Evolutionary conservation across 2,329 filamentous ascomycete species (phyloP).

Genomic region (Phialemoniopsis sp.): DNA sequence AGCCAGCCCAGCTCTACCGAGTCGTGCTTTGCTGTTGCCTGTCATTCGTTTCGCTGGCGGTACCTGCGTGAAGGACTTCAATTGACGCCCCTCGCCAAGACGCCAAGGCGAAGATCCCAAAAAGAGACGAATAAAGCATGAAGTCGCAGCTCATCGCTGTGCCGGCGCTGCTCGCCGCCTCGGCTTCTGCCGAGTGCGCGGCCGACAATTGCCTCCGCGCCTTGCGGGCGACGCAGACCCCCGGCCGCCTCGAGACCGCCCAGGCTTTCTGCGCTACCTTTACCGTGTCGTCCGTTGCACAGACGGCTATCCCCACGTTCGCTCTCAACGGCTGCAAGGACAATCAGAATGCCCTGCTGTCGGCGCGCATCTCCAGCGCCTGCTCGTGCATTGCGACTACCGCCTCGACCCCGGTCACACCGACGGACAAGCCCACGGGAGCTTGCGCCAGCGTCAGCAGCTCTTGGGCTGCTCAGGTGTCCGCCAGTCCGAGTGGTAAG

Average conservation of each 20-base stretch:
- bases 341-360: constrained; percentile 11
- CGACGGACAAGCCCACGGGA: not conserved
- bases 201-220: constrained; percentile 32
- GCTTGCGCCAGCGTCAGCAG: constrained; percentile 11
- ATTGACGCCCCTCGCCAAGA: too few species aligned
- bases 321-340: constrained; percentile 12
- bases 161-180: constrained; percentile 3
- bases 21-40: too few species aligned
- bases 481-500: not conserved
- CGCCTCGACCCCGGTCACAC: not conserved
- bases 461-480: constrained; percentile 9
- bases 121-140: too few species aligned
- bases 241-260: constrained; percentile 23
- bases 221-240: constrained; percentile 24
- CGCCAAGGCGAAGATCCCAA: too few species aligned
- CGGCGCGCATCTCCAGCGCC: constrained; percentile 14
- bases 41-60: too few species aligned
- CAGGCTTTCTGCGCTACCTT: constrained; percentile 25
- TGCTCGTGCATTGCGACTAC: constrained; percentile 15
- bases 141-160: constrained; percentile 1
- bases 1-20: too few species aligned
- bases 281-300: constrained; percentile 8
- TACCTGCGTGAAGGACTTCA: too few species aligned
- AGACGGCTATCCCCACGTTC: constrained; percentile 12
- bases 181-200: constrained; percentile 13